Evolutionary conservation across 2,329 filamentous ascomycete species (phyloP), one percentile per base, ranked within the genome.

Genomic region (Nannizziopsis barbatae): DNA sequence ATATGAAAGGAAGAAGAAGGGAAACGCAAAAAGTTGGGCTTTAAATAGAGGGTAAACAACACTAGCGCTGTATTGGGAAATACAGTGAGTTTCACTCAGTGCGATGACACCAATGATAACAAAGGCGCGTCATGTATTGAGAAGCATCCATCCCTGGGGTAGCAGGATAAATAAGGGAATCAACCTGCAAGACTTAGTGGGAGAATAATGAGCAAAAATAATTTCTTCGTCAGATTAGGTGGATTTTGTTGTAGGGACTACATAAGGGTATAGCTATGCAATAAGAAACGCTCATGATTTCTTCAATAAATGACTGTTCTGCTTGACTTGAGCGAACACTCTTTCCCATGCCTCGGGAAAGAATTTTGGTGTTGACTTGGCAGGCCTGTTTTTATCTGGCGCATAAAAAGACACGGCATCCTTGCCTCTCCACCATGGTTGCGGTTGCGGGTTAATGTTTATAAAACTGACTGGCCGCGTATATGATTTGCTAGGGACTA

Each of bases 321-420:
- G 33, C 45, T 62, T 65, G 31, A 72, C 67, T 46, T 63, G 60
- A 48, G 61, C 59, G 52, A 65, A 71, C 27, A 72, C 65, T 50
- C 61, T 56, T 32, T 63, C 63, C 70, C 70, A 72, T 17, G 69
- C 52, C 36, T 69, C 67, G 11, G 69, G 69, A 49, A 63, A 68
- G 46, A 67, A 70, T 5, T 60, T 64, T 10, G 62, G 56, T 0
- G 69, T 66, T 17, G 62, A 52, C 41, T 56, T 60, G 6, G 65
- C 65, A n/a, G 62, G 60, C 27, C 60, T 61, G 45, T 65, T 69
- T 40, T 63, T 60, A 36, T 60, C 55, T n/a, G 53, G 55, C 3
- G 67, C 59, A 54, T 63, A 71, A 50, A 71, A 71, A 15, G 67
- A 58, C 9, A 57, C 61, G 3, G 61, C 58, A n/a, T 61, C 53